Conservation (phyloP, 495 filamentous ascomycete species). For the Aspergillus kassunensis region DNA sequence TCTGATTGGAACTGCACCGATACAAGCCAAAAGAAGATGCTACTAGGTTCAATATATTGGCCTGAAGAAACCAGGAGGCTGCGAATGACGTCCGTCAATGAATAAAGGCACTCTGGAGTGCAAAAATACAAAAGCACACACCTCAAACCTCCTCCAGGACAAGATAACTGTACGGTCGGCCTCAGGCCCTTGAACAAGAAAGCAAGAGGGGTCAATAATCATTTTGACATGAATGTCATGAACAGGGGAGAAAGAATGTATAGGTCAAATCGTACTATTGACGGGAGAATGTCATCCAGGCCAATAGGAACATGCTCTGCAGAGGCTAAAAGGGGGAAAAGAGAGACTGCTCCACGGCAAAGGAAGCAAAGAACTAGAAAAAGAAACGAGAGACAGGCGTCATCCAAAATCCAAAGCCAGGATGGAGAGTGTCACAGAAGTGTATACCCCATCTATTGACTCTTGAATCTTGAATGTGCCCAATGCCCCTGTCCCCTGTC, state of each 20-base stretch:
- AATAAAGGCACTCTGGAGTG: background rate
- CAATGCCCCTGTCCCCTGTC: background rate
- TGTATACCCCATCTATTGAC: too few relatives aligned
- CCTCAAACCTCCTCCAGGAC: background rate
- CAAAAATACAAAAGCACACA: background rate
- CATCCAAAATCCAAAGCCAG: background rate
- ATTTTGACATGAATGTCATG: slow-evolving; percentile 19
- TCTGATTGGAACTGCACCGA: slow-evolving; percentile 4
- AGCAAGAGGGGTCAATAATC: slow-evolving; percentile 2
- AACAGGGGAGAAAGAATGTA: slow-evolving; percentile 11
- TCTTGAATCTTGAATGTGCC: background rate
- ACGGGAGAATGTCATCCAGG: slow-evolving; percentile 8
- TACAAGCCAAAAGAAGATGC: slow-evolving; percentile 1
- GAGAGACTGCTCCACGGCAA: background rate
- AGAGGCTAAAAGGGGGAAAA: slow-evolving; percentile 1
- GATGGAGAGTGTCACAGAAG: too few relatives aligned
- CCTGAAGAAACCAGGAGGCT: background rate
- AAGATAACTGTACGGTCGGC: background rate
- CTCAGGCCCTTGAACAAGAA: background rate
- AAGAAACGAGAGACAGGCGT: slow-evolving; percentile 4
- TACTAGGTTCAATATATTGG: background rate
- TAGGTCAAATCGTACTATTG: slow-evolving; percentile 20
- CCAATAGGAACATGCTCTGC: slow-evolving; percentile 13
- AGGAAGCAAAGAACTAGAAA: slow-evolving; percentile 4
- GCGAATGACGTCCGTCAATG: background rate